These are phyloP conservation scores for Botrytis pseudocinerea DNA, from an alignment of 2,329 filamentous ascomycete species.

Conservation along the genomic window DNA sequence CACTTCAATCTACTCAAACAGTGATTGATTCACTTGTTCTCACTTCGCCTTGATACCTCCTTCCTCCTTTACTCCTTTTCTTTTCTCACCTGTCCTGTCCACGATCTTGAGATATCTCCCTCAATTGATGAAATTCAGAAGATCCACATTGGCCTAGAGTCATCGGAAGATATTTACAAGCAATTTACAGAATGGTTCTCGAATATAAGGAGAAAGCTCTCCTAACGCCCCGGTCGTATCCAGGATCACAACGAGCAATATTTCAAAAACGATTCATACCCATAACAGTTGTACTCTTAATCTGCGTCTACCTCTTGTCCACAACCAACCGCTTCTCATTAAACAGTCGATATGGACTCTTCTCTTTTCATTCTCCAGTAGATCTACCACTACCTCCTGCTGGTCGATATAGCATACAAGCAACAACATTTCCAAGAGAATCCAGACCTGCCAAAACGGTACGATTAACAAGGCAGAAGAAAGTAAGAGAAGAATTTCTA, in stretches of 20 bases:
- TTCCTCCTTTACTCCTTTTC: not conserved
- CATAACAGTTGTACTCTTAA: not conserved
- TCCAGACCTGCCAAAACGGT: not conserved
- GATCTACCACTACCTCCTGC: not conserved
- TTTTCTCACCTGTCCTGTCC: not conserved
- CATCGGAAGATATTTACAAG: not conserved
- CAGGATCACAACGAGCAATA: not conserved
- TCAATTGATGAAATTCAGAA: not conserved
- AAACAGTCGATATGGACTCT: not conserved
- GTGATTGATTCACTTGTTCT: not conserved
- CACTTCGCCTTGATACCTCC: not conserved
- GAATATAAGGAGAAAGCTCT: conserved; percentile 11
- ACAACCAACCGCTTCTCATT: not conserved
- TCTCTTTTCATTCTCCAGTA: not conserved
- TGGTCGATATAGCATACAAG: conserved; percentile 19
- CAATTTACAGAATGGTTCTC: not conserved
- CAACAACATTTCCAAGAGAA: conserved; percentile 13
- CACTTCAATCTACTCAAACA: not conserved
- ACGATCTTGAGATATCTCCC: not conserved
- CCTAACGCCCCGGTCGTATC: not conserved
- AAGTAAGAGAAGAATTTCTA: conserved; percentile 27
- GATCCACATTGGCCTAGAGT: not conserved
- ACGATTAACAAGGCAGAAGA: conserved; percentile 13
- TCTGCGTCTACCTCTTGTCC: not conserved
- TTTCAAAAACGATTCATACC: conserved; percentile 4